Percentiles rank a stretch among this genome's conserved stretches.
Evolutionary conservation across 1,284 basidiomycete species (phyloP).

Genomic region (Tylopilus sp.): DNA sequence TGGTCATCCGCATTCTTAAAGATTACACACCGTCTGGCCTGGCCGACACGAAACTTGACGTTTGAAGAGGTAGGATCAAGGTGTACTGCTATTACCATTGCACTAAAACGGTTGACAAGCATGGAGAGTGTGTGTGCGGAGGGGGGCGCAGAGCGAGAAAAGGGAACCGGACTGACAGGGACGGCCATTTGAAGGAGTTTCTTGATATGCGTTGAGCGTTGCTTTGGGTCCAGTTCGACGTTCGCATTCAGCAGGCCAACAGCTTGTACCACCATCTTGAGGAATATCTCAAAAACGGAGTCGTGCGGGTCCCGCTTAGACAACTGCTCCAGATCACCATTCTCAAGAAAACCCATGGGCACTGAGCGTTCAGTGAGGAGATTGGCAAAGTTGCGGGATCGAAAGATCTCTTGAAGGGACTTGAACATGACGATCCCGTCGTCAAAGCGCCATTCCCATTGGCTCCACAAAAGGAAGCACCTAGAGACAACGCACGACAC

Average conservation of each 20-base stretch:
- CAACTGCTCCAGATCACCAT: conserved; percentile 58
- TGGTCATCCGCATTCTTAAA: conserved; percentile 69
- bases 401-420: conserved; percentile 75
- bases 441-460: conserved; percentile 76
- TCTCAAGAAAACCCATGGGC: conserved; percentile 76
- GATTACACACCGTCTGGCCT: conserved; percentile 65
- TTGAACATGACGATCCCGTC: conserved; percentile 62
- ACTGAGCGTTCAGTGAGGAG: conserved; percentile 73
- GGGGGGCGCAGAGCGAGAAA: conserved; percentile 56
- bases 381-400: conserved; percentile 77
- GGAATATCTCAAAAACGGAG: conserved; percentile 76
- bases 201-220: conserved; percentile 50
- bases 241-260: conserved; percentile 37
- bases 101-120: conserved; percentile 84
- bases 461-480: conserved; percentile 67
- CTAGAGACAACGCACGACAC: conserved; percentile 71
- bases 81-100: conserved; percentile 74
- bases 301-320: conserved; percentile 56
- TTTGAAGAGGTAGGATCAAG: conserved; percentile 59
- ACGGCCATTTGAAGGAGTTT: conserved; percentile 79
- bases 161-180: conserved; percentile 71
- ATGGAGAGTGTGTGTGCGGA: conserved; percentile 66
- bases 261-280: conserved; percentile 73
- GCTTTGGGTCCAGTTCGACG: conserved; percentile 35
- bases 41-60: conserved; percentile 54